phyloP scores from a whole-genome alignment of 2,329 filamentous ascomycete genomes.

The Colletotrichum abscissum region DNA sequence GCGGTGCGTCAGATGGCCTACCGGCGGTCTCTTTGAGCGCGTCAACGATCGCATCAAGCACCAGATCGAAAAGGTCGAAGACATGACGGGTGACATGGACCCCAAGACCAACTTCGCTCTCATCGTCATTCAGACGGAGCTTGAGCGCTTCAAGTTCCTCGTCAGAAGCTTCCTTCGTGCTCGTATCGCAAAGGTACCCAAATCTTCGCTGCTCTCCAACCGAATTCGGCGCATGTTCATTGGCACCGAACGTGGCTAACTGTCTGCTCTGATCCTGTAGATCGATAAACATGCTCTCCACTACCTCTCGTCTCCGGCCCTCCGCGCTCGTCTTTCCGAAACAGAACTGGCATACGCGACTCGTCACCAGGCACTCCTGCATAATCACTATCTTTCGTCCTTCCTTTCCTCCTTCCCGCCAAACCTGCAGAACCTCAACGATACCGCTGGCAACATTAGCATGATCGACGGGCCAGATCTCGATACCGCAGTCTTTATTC shows the following conservation, averaged over 20 bases:
- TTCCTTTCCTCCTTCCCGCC: conserved; percentile 87
- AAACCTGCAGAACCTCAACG: conserved; percentile 85
- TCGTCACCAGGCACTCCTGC: conserved; percentile 85
- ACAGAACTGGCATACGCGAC: conserved; percentile 86
- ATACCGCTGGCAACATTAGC: conserved; percentile 86
- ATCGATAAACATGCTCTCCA: conserved; percentile 83
- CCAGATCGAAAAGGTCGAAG: conserved; percentile 78
- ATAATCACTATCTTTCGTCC: conserved; percentile 85
- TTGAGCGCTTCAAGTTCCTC: conserved; percentile 93
- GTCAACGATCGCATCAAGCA: conserved; percentile 77
- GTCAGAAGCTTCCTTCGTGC: conserved; percentile 85
- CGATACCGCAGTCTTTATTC: conserved; percentile 85
- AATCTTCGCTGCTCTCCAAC: not conserved
- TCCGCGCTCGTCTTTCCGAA: conserved; percentile 75
- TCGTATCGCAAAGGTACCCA: conserved; percentile 82
- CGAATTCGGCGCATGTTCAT: not conserved
- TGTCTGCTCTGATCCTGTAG: conserved; percentile 49
- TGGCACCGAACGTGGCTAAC: not conserved
- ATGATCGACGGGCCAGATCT: conserved; percentile 93
- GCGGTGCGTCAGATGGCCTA: conserved; percentile 66
- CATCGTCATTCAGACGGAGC: conserved; percentile 95
- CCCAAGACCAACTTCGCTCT: conserved; percentile 92
- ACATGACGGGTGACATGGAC: conserved; percentile 86
- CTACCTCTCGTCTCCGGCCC: conserved; percentile 69
- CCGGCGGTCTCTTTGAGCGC: conserved; percentile 82